Base-by-base conservation (phyloP, 139 green algal species). In the Yamagishiella unicocca region DNA sequence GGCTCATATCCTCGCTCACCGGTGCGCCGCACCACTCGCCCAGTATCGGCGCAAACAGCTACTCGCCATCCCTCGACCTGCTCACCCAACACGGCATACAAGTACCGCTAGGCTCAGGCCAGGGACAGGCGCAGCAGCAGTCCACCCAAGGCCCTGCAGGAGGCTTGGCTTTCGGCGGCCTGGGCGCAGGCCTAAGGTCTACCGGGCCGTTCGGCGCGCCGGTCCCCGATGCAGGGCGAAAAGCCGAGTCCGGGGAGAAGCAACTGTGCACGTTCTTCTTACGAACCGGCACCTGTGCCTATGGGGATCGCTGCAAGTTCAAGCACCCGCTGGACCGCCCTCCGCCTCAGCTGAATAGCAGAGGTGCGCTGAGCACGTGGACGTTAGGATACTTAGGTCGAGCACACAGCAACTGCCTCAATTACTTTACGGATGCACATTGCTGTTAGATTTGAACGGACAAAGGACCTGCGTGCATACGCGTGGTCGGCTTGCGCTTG, bases 291-390 rank as follows among this genome's bases (percentile, higher is more conserved):
- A 84, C 84, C 0, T 89, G 84, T 46, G 84, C 84, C 1, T 89
- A 89, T 45, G 84, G 73, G 7, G 85, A 90, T 72, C 85, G 85
- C 50, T 90, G 85, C 77, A 90, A 90, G 67, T 90, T 90, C 14
- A 55, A 62, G 10, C 85, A 90, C 54, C 85, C 85, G 3, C 33
- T 75, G 58, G 76, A 90, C 27, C 55, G 85, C 9, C 76, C 85
- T 24, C 85, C 85, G 3, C 85, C 85, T 8, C 53, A 82, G 19
- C 53, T 90, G 0, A 90, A 90, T 35, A 53, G 12, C 1, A 40
- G 85, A 62, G 85, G 78, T 84, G 29, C 24, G 78, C 53, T 22
- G 17, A 10, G 43, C 37, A 31, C 67, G 37, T 37, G 40, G 37
- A 17, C 64, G 31, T 17, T 73, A 29, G 58, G 21, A 68, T 6